Percentiles rank a stretch among this genome's conserved stretches.
phyloP scores from a whole-genome alignment of 2,329 filamentous ascomycete genomes.

The Diplodia seriata region DNA sequence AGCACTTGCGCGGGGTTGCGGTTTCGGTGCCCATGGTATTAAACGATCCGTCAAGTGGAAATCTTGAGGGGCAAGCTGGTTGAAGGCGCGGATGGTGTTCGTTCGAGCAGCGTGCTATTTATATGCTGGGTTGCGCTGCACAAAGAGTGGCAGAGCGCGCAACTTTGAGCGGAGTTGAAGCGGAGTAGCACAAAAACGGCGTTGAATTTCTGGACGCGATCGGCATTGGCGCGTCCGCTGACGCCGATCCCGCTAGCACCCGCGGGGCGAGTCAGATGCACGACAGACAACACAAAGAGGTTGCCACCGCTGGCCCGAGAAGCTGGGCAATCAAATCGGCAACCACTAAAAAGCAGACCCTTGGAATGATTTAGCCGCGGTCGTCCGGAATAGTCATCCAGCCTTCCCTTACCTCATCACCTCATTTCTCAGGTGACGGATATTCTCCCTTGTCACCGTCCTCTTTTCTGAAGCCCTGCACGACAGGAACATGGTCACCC shows the following conservation, averaged over 20 bases:
- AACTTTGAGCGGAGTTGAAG: conserved; percentile 15
- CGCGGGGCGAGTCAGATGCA: conserved; percentile 11
- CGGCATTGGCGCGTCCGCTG: conserved; percentile 27
- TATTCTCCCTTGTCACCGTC: conserved; percentile 22
- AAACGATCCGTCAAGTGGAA: neutral
- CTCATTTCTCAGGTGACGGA: conserved; percentile 23
- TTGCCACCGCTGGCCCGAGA: neutral
- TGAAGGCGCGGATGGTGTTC: too few species aligned
- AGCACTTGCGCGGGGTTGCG: conserved; percentile 70
- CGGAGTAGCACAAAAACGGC: conserved; percentile 32
- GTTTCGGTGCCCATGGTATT: conserved; percentile 45
- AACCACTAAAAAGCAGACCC: neutral
- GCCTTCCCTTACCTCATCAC: conserved; percentile 35
- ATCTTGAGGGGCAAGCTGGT: neutral
- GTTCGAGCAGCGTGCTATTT: conserved; percentile 9
- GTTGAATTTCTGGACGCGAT: conserved; percentile 29
- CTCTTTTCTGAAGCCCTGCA: neutral
- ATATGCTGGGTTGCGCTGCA: neutral
- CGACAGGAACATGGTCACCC: conserved; percentile 40
- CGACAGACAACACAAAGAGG: neutral
- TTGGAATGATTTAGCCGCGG: conserved; percentile 14
- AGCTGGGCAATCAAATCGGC: neutral
- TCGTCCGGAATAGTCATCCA: conserved; percentile 30
- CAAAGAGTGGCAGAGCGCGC: neutral
- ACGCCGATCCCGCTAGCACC: conserved; percentile 28